Base-by-base conservation (phyloP, 208 protist genomes). In the Trichomonas vaginalis region DNA sequence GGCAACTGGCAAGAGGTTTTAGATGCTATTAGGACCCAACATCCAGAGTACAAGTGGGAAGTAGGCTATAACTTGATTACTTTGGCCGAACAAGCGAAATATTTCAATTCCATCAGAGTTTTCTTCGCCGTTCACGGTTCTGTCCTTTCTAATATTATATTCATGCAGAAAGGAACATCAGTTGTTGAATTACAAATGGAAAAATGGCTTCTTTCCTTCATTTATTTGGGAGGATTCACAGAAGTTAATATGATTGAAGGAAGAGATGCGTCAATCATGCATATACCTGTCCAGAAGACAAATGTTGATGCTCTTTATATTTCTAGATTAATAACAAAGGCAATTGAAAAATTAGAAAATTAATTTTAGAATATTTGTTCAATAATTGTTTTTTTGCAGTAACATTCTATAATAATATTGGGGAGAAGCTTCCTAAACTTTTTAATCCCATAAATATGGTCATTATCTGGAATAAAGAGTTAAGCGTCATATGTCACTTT, bases 111-210 rank as follows among this genome's bases (percentile, higher is more conserved):
- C 0, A 51, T 92, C 0, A 92, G 56, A 27, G 32, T 92, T 4
- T 48, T 92, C 21, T 92, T 92, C 42, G 86, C 27, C 39, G 45
- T 92, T 23, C 86, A 92, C 37, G 86, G 86, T 39, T 92, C 86
- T 27, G 42, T 51, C 39, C 39, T 92, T 4, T 8, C 86, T 6
- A 51, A 51, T 39, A 51, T 51, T 3, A 92, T 92, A 48, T 92
- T 56, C 45, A 92, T 92, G 86, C 86, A 92, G 45, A 0, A 15
- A 8, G 27, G 39, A 45, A 92, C 86, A 35, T 42, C 45, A 17
- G 45, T 92, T 51, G 42, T 92, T 51, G 86, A 92, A 45, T 8
- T 92, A 27, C 86, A 92, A 39, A 92, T 92, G 86, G 86, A 92
- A 47, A 42, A 92, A 51, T 92, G 86, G 86, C 42, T 92, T 2